Base-by-base conservation (phyloP, 306 rosid genomes). In the Lithocarpus polystachyus region DNA sequence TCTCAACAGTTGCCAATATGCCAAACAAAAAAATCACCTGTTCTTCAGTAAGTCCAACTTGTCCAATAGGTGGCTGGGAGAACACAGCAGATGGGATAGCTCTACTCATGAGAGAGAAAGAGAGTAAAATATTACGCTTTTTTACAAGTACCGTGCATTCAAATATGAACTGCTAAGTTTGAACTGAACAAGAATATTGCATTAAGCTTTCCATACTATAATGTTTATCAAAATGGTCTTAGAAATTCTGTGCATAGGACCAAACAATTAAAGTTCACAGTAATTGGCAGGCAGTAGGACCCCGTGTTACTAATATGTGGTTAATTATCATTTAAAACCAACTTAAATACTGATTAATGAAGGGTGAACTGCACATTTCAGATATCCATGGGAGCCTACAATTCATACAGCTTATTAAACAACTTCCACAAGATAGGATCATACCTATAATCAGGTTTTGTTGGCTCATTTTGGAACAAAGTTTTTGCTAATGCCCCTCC, bases 81-180 rank as follows among this genome's bases (percentile, higher is more conserved):
- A 96, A 96, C 82, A 96, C 99, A 86, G 99, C 98, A 78, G 96
- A 88, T 73, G 99, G 97, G 82, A 93, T 85, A 55, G 92, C 93
- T 35, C 99, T 96, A 85, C 43, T 59, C 71, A 74, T 84, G 73
- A 37, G 57, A 76, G 74, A n/a, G 5, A 75, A 0, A 33, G 65
- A 22, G 65, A 4, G 22, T 33, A 22, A 24, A 60, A 12, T 60
- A 79, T 79, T 52, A 82, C 60, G 78, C 78, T 77, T 2, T 37
- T 37, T 37, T 37, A 37, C 45, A 37, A 37, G 11, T 37, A 37
- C 45, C 11, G 0, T 7, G 11, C 45, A 37, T 37, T 37, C 45
- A 37, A 8, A 37, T 37, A 37, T 37, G 45, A 37, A 37, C 11
- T 37, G 5, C 75, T 55, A 35, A 11, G 24, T 65, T 13, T 18